Percentiles rank a stretch among this genome's conserved stretches.
Conservation (phyloP, 2,329 filamentous ascomycete genomes). For the Calonectria pseudoturangicola region DNA sequence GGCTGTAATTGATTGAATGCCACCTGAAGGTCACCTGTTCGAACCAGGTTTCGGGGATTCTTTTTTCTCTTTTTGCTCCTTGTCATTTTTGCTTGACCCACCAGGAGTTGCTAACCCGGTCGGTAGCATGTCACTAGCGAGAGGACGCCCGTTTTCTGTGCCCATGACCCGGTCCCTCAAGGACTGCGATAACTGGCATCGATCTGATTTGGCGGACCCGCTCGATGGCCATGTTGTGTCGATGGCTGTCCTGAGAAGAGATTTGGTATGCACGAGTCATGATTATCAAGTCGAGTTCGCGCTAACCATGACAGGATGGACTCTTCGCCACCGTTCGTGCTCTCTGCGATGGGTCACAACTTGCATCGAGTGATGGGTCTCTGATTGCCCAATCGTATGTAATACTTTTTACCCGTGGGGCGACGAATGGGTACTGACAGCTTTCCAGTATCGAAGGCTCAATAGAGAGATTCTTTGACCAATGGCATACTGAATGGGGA, state of each 20-base stretch:
- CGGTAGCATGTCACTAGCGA: conserved; percentile 77
- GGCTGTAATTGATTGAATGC: conserved; percentile 28
- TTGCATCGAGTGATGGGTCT: conserved; percentile 68
- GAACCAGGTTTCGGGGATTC: conserved; percentile 27
- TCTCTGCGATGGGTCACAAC: conserved; percentile 75
- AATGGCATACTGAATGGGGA: conserved; percentile 79
- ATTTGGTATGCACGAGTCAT: conserved; percentile 69
- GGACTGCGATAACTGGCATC: conserved; percentile 82
- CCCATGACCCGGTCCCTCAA: conserved; percentile 80
- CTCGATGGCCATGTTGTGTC: conserved; percentile 84
- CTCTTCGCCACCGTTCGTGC: conserved; percentile 75
- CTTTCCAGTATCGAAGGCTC: conserved; percentile 70
- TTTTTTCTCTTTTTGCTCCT: conserved; percentile 19
- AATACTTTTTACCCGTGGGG: fast-evolving
- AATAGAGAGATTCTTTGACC: conserved; percentile 79
- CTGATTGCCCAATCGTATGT: conserved; percentile 72
- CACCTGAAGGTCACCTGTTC: conserved; percentile 28
- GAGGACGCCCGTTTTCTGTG: conserved; percentile 81
- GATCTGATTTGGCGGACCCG: conserved; percentile 76
- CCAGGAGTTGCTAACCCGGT: neutral
- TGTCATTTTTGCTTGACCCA: neutral
- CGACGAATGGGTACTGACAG: conserved; percentile 41
- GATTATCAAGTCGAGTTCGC: conserved; percentile 20
- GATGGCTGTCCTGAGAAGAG: conserved; percentile 80
- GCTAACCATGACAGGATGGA: conserved; percentile 64